A percentile compares a stretch with the other conserved stretches of the same genome.
Evolutionary conservation across 2,329 filamentous ascomycete species (phyloP).

Genomic region (Venturia effusa): DNA sequence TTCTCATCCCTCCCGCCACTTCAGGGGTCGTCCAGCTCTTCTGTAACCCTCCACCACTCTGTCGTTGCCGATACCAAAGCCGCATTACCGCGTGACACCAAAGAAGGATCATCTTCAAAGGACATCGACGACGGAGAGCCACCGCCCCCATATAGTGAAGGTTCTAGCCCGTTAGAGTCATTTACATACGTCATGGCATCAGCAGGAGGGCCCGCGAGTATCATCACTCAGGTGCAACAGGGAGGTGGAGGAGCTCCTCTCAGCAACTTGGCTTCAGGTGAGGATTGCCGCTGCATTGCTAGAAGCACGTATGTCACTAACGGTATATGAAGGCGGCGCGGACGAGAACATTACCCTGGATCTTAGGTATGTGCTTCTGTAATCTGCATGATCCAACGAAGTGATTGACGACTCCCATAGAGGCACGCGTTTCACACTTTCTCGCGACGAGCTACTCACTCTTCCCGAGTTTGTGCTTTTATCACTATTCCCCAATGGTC

Average conservation of each 20-base stretch:
- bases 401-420: conserved; percentile 36
- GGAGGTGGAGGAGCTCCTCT: conserved; percentile 62
- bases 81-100: conserved; percentile 70
- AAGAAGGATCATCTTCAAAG: conserved; percentile 62
- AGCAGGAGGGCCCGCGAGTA: conserved; percentile 92
- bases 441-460: conserved; percentile 86
- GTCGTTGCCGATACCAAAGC: conserved; percentile 66
- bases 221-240: conserved; percentile 98
- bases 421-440: conserved; percentile 86
- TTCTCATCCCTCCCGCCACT: conserved; percentile 35
- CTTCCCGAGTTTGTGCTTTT: conserved; percentile 94
- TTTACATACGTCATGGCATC: conserved; percentile 98
- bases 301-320: conserved; percentile 7
- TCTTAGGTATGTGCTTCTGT: conserved; percentile 55
- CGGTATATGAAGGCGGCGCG: conserved; percentile 54
- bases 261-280: conserved; percentile 72
- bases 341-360: conserved; percentile 95
- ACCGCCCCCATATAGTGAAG: conserved; percentile 92
- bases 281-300: not conserved
- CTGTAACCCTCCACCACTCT: conserved; percentile 27
- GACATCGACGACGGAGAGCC: conserved; percentile 73
- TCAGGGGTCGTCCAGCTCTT: conserved; percentile 35
- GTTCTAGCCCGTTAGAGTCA: conserved; percentile 78
- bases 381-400: conserved; percentile 6
- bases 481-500: conserved; percentile 96